Evolutionary conservation across 768 basidiomycete genomes (phyloP), one percentile per base, ranked within the genome.

Genomic region (Tylopilus sp.): DNA sequence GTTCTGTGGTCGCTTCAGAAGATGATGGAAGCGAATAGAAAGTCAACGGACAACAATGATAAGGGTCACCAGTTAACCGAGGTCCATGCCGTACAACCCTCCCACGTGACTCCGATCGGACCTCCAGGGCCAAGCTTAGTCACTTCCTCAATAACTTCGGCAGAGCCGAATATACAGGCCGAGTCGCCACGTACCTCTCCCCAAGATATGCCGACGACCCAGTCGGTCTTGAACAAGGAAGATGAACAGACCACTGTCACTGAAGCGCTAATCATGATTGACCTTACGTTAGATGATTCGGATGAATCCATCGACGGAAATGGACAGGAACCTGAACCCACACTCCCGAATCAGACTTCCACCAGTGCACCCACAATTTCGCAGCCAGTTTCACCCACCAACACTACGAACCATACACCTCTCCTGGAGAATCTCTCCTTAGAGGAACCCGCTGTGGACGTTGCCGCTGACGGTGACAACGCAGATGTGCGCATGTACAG

Each of bases 1-100:
- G 71, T 87, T 41, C 57, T 87, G 21, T 75, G 74, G 40, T 80
- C 82, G 8, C 72, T 86, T 4, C 77, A 78, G 17, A 55, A 55
- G 41, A 54, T 59, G 22, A 25, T 36, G 6, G 65, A 59, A 26
- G 17, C n/a, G 14, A 48, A 30, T 51, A 40, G 41, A 36, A 33
- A 54, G 24, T 28, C 25, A 16, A 42, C 16, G 29, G 50, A 49
- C 40, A 41, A 48, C 26, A 14, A 50, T 9, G 36, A 14, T 21
- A 45, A 40, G 40, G 40, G 21, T 42, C 44, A 21, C 28, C 48
- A 44, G 17, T 17, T 17, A 25, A 43, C 37, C 17, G 45, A 47
- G 40, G 37, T 31, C 36, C 34, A 34, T 8, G 17, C 30, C 14
- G 11, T 24, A 25, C 46, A 40, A 34, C 9, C 30, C 30, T 12